Conservation (phyloP, 768 basidiomycete species). For the Auriscalpium orientale region DNA sequence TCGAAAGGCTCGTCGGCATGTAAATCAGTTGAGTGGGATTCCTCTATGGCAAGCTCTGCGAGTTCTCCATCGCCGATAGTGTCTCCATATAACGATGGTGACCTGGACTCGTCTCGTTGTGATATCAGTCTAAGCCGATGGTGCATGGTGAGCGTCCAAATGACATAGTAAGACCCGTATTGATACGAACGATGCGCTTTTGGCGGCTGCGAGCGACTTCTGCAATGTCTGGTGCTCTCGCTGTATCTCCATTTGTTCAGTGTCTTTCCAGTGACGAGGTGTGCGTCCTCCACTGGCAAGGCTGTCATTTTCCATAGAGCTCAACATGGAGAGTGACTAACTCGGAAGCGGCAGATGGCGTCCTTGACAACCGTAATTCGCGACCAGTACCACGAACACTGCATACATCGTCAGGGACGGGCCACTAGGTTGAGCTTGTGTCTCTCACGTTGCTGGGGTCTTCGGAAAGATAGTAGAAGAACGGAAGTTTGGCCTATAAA, state of each 20-base stretch:
- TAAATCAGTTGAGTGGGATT: neutral
- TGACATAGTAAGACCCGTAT: neutral
- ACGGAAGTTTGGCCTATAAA: neutral
- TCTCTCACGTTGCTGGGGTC: neutral
- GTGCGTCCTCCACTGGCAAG: neutral
- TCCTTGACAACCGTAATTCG: neutral
- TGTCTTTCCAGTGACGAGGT: slow-evolving; percentile 1
- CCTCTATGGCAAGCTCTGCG: neutral
- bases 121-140: no score
- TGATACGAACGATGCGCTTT: slow-evolving; percentile 1
- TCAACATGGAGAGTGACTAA: no score
- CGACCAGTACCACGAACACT: neutral
- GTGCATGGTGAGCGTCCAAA: no score
- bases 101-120: no score
- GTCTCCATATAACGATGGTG: no score
- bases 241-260: neutral
- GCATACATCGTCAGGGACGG: neutral
- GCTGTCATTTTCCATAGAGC: no score
- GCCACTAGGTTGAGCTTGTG: neutral
- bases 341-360: neutral
- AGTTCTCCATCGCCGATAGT: neutral
- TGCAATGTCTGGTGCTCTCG: slow-evolving; percentile 2
- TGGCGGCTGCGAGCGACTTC: slow-evolving; percentile 2
- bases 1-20: neutral
- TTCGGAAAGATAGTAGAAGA: neutral